Conservation (phyloP, 2,329 filamentous ascomycete species). For the Venturia aucupariae region DNA sequence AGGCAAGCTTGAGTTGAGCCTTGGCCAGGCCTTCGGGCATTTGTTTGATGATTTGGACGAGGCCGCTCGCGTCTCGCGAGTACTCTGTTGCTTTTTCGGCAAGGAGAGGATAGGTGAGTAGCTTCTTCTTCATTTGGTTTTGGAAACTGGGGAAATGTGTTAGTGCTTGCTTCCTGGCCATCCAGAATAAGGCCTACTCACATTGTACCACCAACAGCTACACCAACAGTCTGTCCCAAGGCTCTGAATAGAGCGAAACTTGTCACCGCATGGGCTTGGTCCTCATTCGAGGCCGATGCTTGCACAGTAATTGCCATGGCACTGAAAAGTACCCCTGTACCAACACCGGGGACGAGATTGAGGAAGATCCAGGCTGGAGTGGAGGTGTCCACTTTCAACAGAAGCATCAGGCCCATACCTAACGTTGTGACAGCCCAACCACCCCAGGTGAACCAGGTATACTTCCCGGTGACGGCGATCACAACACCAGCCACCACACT, state of each 20-base stretch:
- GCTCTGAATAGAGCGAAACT: slow-evolving; percentile 60
- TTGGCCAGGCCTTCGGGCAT: slow-evolving; percentile 38
- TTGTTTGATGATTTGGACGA: slow-evolving; percentile 49
- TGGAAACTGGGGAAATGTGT: slow-evolving; percentile 41
- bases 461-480: slow-evolving; percentile 48
- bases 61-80: slow-evolving; percentile 48
- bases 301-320: slow-evolving; percentile 56
- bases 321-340: slow-evolving; percentile 56
- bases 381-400: slow-evolving; percentile 42
- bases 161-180: background rate
- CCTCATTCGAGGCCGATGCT: slow-evolving; percentile 46
- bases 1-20: slow-evolving; percentile 40
- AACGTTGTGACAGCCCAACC: slow-evolving; percentile 54
- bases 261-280: slow-evolving; percentile 52
- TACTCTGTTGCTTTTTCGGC: slow-evolving; percentile 40
- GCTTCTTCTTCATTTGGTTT: slow-evolving; percentile 48
- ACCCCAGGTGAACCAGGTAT: slow-evolving; percentile 50
- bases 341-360: slow-evolving; percentile 50
- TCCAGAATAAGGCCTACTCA: background rate
- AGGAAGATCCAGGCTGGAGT: slow-evolving; percentile 51
- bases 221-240: slow-evolving; percentile 56
- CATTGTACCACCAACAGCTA: slow-evolving; percentile 57
- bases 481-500: slow-evolving; percentile 45
- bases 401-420: slow-evolving; percentile 47
- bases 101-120: slow-evolving; percentile 40